phyloP scores from a whole-genome alignment of 2,329 filamentous ascomycete genomes.

The Pseudocercospora cruenta region DNA sequence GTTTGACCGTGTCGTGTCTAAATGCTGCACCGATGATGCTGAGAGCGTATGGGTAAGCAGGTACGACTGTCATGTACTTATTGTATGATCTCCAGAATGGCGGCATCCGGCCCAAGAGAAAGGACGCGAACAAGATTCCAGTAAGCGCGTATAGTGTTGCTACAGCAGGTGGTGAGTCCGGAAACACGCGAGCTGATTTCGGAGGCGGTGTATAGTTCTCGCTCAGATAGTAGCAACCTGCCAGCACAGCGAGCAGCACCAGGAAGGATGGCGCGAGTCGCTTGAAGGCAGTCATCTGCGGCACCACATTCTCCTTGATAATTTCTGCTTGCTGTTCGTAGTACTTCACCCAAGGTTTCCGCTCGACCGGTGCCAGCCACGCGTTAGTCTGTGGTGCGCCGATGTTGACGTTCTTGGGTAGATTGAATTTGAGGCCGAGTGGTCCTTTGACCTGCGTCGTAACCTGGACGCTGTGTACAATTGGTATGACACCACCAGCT shows the following conservation, averaged over 20 bases:
- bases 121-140: constrained; percentile 61
- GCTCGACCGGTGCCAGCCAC: constrained; percentile 36
- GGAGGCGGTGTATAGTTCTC: constrained; percentile 56
- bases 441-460: constrained; percentile 16
- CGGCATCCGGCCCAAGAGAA: constrained; percentile 64
- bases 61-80: constrained; percentile 66
- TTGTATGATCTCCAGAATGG: constrained; percentile 69
- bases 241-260: constrained; percentile 42
- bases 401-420: constrained; percentile 25
- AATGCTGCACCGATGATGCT: constrained; percentile 68
- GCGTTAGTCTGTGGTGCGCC: constrained; percentile 27
- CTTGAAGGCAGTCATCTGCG: constrained; percentile 37
- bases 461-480: constrained; percentile 11
- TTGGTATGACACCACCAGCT: constrained; percentile 36
- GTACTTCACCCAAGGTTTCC: constrained; percentile 42
- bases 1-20: constrained; percentile 66
- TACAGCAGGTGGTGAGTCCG: constrained; percentile 63
- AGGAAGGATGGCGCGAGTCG: constrained; percentile 53
- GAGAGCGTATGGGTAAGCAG: constrained; percentile 66
- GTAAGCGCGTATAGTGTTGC: constrained; percentile 68
- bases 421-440: constrained; percentile 16
- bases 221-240: constrained; percentile 49
- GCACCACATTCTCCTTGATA: constrained; percentile 39
- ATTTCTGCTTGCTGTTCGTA: constrained; percentile 41
- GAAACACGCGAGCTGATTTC: constrained; percentile 58